phyloP scores from a whole-genome alignment of 2,329 filamentous ascomycete species.

The Talaromyces sp. region DNA sequence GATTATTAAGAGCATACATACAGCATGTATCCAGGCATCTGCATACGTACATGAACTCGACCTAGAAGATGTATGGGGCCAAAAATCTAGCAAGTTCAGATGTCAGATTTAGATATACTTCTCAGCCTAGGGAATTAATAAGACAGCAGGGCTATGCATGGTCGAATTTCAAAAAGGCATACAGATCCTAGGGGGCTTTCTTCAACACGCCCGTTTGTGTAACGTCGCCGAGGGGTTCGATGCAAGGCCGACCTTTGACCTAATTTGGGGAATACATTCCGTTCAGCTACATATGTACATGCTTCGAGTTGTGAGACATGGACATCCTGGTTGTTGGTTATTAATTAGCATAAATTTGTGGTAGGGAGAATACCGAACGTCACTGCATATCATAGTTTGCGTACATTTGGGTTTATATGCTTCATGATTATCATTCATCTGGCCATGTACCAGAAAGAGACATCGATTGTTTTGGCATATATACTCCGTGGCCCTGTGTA shows the following conservation, averaged over 20 bases:
- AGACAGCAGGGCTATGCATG: neutral
- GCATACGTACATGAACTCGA: neutral
- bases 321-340: neutral
- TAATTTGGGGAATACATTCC: neutral
- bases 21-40: neutral
- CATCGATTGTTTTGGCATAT: too few relatives aligned
- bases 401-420: neutral
- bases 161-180: neutral
- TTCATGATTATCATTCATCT: neutral
- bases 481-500: too few relatives aligned
- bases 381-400: neutral
- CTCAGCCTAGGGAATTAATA: neutral
- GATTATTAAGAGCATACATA: neutral
- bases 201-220: neutral
- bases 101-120: neutral
- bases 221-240: neutral
- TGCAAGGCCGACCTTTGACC: neutral
- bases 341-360: neutral
- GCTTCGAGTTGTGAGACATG: neutral
- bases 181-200: neutral
- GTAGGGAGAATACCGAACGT: neutral
- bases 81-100: neutral
- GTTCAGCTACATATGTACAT: neutral
- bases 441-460: neutral
- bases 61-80: neutral